Conservation (phyloP, 305 asterid genomes). For the Fraxinus ornus region DNA sequence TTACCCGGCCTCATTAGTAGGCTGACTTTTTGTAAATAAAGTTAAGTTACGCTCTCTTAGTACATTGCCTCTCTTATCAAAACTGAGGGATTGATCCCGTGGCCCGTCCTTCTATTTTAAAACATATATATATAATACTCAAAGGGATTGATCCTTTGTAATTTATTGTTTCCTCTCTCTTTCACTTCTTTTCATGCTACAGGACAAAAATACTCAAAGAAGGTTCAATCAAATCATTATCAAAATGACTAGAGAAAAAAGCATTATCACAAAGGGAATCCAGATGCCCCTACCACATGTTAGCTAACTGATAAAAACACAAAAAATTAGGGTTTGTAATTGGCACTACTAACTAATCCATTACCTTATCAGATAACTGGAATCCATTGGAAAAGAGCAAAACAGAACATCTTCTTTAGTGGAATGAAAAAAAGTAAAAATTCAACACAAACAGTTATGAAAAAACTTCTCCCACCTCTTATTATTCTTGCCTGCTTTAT, state of each 20-base stretch:
- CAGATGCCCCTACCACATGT: conserved; percentile 5
- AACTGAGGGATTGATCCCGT: not conserved
- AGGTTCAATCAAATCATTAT: not conserved
- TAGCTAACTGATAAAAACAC: not conserved
- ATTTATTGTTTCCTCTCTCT: not conserved
- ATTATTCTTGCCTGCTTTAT: conserved; percentile 25
- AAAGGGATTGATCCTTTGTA: not conserved
- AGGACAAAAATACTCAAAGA: not conserved
- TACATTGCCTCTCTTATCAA: not conserved
- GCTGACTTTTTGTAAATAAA: not conserved
- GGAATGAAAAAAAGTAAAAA: not conserved
- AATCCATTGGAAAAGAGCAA: not conserved
- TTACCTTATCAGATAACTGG: not conserved
- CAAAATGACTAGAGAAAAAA: not conserved
- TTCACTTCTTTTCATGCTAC: not conserved
- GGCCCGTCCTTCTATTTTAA: not conserved
- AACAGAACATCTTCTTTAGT: not conserved
- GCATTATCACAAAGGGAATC: not conserved
- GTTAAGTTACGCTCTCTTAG: not conserved
- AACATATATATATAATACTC: not conserved
- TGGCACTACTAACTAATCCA: not conserved
- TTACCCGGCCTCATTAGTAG: not conserved
- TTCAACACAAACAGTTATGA: not conserved
- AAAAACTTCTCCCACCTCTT: conserved; percentile 26
- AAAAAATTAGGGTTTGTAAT: not conserved